These are phyloP conservation scores for Solanum hybrid DNA, from an alignment of 305 asterid genomes.

Conservation along the genomic window DNA sequence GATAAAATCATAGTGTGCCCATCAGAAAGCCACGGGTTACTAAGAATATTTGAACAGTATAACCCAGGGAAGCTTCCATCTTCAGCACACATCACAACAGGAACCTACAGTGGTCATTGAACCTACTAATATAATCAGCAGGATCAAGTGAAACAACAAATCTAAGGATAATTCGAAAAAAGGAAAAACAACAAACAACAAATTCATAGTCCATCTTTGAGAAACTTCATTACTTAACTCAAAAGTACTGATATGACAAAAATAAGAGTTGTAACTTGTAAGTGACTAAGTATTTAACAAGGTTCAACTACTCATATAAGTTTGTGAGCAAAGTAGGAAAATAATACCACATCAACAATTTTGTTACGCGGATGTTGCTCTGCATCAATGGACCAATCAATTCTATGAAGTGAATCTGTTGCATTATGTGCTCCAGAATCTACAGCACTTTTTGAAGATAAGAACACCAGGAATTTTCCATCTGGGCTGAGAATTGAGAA, in stretches of 20 bases:
- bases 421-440: constrained; percentile 95
- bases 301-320: background rate
- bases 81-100: constrained; percentile 71
- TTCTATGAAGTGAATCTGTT: constrained; percentile 74
- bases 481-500: constrained; percentile 57
- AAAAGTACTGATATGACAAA: background rate
- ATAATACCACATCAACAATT: constrained; percentile 66
- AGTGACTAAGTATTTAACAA: background rate
- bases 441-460: constrained; percentile 70
- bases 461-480: constrained; percentile 62
- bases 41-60: constrained; percentile 46
- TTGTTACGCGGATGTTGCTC: constrained; percentile 27
- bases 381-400: constrained; percentile 71
- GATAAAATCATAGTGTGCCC: constrained; percentile 62
- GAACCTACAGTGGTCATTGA: constrained; percentile 44
- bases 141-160: background rate
- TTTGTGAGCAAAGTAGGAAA: background rate
- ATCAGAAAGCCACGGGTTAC: constrained; percentile 88
- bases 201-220: background rate
- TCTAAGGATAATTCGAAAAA: background rate
- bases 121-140: background rate
- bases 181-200: background rate
- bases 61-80: constrained; percentile 87
- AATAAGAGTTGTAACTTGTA: background rate
- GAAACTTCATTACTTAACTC: background rate